Conservation (phyloP, 345 rosid genomes). For the Gossypium bickii region DNA sequence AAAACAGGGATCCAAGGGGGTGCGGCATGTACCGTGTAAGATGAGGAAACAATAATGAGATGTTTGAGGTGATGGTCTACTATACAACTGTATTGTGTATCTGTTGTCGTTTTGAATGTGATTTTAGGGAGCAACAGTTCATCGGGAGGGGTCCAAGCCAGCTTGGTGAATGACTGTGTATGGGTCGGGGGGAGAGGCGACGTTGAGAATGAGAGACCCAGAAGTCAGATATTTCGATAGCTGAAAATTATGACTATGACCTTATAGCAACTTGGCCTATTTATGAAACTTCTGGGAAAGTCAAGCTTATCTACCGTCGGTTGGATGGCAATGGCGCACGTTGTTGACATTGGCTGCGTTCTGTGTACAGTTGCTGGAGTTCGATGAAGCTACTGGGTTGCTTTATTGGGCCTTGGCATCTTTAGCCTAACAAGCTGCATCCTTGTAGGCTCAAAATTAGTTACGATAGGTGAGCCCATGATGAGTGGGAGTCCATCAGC, state of each 20-base stretch:
- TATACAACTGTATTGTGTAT: background rate
- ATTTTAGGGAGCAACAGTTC: background rate
- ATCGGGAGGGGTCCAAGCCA: conserved; percentile 10
- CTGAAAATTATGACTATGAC: conserved; percentile 6
- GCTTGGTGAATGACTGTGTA: background rate
- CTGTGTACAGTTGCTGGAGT: too few relatives aligned
- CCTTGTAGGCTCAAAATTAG: too few relatives aligned
- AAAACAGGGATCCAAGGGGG: background rate
- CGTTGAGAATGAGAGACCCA: background rate
- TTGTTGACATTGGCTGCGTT: background rate
- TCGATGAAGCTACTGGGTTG: background rate
- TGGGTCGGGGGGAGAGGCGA: background rate
- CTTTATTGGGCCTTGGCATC: background rate
- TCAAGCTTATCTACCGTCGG: background rate
- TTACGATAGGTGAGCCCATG: too few relatives aligned
- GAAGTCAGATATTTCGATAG: background rate
- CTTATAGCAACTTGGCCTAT: background rate
- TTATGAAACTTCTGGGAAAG: background rate
- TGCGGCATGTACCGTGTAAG: background rate
- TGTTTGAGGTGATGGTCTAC: background rate
- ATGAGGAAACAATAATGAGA: background rate
- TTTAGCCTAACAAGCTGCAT: background rate
- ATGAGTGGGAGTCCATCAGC: too few relatives aligned
- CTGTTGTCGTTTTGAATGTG: background rate
- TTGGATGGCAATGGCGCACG: background rate